Percentiles rank a stretch among this genome's conserved stretches.
These are phyloP conservation scores for grape (Vitis vinifera) DNA, from an alignment of 164 flowering plant genomes.

Conservation along the genomic window ASM3070453v1 NC_081809.1:4965501-4966000, in stretches of 20 bases:
- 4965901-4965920: slow-evolving; percentile 92
- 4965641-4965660: slow-evolving; percentile 97
- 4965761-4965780: slow-evolving; percentile 38
- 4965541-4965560: slow-evolving; percentile 98
- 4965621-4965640: slow-evolving; percentile 29
- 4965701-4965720: slow-evolving; percentile 86
- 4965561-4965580: slow-evolving; percentile 36
- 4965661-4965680: slow-evolving; percentile 93
- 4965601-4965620: slow-evolving; percentile 1
- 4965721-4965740: slow-evolving; percentile 92
- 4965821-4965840: slow-evolving; percentile 6
- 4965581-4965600: slow-evolving; percentile 2
- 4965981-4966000: slow-evolving; percentile 94
- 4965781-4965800: slow-evolving; percentile 8
- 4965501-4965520: slow-evolving; percentile 90
- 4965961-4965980: slow-evolving; percentile 75
- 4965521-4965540: slow-evolving; percentile 91
- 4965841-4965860: slow-evolving; percentile 90
- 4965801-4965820: slow-evolving; percentile 2
- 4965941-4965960: slow-evolving; percentile 63
- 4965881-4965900: slow-evolving; percentile 98
- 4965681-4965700: slow-evolving; percentile 99
- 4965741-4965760: slow-evolving; percentile 98
- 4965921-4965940: slow-evolving; percentile 65
- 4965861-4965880: slow-evolving; percentile 97